Evolutionary conservation across 805 yeast species (phyloP), one percentile per base, ranked within the genome.

Genomic region (Candida dendrica): DNA sequence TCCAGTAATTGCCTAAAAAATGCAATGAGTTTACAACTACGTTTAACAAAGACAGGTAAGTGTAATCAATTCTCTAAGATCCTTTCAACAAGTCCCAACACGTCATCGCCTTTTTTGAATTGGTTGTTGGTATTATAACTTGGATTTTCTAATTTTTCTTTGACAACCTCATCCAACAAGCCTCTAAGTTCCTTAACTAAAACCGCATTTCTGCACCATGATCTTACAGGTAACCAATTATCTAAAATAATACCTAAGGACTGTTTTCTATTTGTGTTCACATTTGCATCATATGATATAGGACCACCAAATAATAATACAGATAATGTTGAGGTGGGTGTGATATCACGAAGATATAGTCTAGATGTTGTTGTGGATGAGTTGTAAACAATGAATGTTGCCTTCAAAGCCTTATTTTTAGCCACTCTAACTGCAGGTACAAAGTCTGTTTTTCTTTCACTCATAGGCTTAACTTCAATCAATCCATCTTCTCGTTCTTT

Each of bases 181-280:
- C 63, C 55, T 51, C 95, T 67, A 42, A 91, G 63, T 44, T 82
- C 77, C 44, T 85, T 84, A 26, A 90, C 72, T 37, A 91, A 64
- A 2, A 91, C 95, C 1, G 90, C 98, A 53, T 90, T 87, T 49
- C 93, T 85, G 48, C 95, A 84, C 97, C 97, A 91, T 1, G 96
- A 87, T 47, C 86, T 71, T 11, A 91, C 72, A 1, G 96, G 95
- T 29, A 87, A 63, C 97, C 98, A 90, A n/a, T 73, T 72, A 50
- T 87, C 96, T 42, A 91, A 65, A 8, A 88, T 79, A 30, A 93
- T 75, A 18, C 97, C 97, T 0, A 96, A 95, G 0, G 89, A 75
- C 4, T 79, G 71, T 34, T 66, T 71, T 1, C 74, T 65, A 0
- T 71, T 59, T n/a, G 55, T 45, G 10, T 65, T 48, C 7, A 63